These are phyloP conservation scores for Citrullus colocynthis DNA, from an alignment of 306 rosid species.

Conservation along the genomic window DNA sequence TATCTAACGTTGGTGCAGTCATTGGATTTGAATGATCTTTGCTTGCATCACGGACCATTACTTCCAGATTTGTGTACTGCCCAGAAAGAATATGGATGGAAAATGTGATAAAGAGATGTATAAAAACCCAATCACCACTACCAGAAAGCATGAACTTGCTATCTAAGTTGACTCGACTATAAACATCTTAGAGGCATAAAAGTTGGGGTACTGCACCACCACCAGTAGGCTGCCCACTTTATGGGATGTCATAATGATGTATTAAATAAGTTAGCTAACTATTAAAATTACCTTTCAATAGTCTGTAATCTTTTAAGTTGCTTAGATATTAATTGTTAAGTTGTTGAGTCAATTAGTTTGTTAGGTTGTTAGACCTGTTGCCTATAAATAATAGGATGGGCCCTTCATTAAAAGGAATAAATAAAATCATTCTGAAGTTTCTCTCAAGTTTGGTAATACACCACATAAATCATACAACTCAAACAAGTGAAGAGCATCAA, in stretches of 20 bases:
- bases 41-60: conserved; percentile 75
- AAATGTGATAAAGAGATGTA: conserved; percentile 15
- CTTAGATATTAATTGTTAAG: too few relatives aligned
- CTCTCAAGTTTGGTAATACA: too few relatives aligned
- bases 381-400: too few relatives aligned
- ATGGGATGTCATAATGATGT: neutral
- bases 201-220: neutral
- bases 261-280: too few relatives aligned
- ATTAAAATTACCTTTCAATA: too few relatives aligned
- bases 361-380: too few relatives aligned
- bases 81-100: conserved; percentile 16
- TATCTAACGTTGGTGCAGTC: conserved; percentile 30
- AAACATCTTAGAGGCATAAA: neutral
- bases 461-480: neutral
- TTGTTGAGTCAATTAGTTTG: too few relatives aligned
- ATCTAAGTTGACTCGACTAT: neutral
- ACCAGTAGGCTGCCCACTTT: neutral
- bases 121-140: neutral
- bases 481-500: neutral
- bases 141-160: neutral
- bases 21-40: conserved; percentile 37
- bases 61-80: conserved; percentile 77
- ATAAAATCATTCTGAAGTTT: too few relatives aligned
- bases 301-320: too few relatives aligned
- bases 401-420: too few relatives aligned